Evolutionary conservation across 2,329 filamentous ascomycete species (phyloP), one percentile per base, ranked within the genome.

Genomic region (Chrysosporium keratinophilum): DNA sequence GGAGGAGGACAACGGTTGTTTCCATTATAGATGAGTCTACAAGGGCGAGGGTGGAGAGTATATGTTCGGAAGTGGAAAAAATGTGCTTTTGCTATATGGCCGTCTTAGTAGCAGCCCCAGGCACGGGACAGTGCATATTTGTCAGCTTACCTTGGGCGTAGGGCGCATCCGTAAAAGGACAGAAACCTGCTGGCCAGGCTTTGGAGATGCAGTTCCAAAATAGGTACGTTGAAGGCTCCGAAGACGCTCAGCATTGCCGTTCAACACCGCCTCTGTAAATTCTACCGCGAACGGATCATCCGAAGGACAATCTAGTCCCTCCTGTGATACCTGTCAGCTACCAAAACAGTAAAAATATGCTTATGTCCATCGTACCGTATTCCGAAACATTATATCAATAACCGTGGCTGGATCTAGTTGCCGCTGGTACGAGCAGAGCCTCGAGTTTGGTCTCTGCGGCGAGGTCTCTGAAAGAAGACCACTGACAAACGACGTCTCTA

Each of bases 1-100:
- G 77, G 17, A 84, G 67, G 53, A 83, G 65, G 12, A 85, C 63
- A 39, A 83, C 63, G 10, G 77, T 76, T 20, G 78, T 78, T 58
- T 84, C 78, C 61, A 82, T 71, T 46, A 78, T 74, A 57, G 75
- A 75, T 15, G 69, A 64, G 40, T 72, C 64, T 51, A 78, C 75
- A 40, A 82, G 69, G 33, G 73, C 68, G 33, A 52, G 41, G 7
- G 46, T 33, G 12, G 31, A 41, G 19, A 12, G 7, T 70, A 63
- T 54, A 82, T 63, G 59, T 71, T 72, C 5, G 70, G 63, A 52
- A 73, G 44, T 15, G 19, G 49, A 62, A 40, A 82, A 65, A 28
- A 72, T 28, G 23, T 28, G 23, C 7, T 28, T 28, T 28, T 28
- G 23, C 23, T 28, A 7, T 7, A 28, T 3, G 7, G 7, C 23